Conservation (phyloP, 257 asterid genomes). For the Gentiana macrophylla region DNA sequence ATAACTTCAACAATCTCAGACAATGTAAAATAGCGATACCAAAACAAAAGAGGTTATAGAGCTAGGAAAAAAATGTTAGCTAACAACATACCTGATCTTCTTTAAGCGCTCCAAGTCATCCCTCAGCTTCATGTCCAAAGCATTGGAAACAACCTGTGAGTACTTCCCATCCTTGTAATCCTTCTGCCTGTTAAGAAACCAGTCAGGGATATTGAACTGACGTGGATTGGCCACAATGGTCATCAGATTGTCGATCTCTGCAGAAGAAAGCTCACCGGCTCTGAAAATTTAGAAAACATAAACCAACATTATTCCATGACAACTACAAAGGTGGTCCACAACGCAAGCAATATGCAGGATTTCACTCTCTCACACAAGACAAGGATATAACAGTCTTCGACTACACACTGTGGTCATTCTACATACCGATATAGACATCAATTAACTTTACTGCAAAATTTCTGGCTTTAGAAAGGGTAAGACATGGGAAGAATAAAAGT, state of each 20-base stretch:
- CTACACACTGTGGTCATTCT: too few species aligned
- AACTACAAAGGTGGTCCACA: too few species aligned
- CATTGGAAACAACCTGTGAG: constrained; percentile 34
- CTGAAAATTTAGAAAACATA: constrained; percentile 4
- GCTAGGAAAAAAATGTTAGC: neutral
- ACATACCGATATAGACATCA: too few species aligned
- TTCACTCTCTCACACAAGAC: too few species aligned
- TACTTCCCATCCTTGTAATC: constrained; percentile 39
- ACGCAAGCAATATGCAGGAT: too few species aligned
- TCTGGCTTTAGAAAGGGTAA: too few species aligned
- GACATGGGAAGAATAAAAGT: too few species aligned
- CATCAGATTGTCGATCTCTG: constrained; percentile 31
- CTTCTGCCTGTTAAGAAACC: constrained; percentile 39
- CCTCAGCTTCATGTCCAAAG: constrained; percentile 39
- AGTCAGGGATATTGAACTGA: constrained; percentile 39
- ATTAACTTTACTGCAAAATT: too few species aligned
- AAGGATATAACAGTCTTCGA: neutral
- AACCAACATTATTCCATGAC: too few species aligned
- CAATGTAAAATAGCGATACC: neutral
- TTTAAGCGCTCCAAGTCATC: constrained; percentile 32
- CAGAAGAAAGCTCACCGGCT: constrained; percentile 32
- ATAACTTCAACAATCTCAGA: neutral
- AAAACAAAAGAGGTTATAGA: neutral
- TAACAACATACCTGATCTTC: constrained; percentile 18
- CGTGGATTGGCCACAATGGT: constrained; percentile 31